phyloP scores from a whole-genome alignment of 345 rosid species.

The Brassica nigra region DNA sequence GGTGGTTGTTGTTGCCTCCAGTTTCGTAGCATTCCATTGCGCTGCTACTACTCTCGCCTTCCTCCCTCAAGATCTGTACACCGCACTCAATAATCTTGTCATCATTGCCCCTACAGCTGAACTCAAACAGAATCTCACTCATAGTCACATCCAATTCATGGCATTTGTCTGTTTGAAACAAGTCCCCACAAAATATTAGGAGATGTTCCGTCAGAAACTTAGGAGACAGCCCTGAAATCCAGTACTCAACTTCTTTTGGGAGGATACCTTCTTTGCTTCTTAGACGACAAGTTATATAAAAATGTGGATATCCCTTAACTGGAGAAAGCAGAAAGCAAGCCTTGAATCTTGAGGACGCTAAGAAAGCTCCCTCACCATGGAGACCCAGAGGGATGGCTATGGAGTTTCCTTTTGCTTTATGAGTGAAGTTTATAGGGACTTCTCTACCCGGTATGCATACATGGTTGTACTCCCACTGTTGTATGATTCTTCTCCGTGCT shows the following conservation, averaged over 20 bases:
- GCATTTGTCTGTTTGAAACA: neutral
- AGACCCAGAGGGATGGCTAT: neutral
- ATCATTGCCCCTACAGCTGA: neutral
- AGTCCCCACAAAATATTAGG: neutral
- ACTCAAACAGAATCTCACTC: neutral
- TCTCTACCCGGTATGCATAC: neutral
- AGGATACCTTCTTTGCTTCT: neutral
- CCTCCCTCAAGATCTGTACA: conserved; percentile 4
- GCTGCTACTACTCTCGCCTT: neutral
- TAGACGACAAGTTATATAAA: neutral
- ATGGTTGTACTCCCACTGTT: neutral
- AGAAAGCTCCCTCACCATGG: neutral
- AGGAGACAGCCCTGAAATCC: neutral
- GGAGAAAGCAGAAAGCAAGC: conserved; percentile 5
- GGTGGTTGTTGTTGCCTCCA: neutral
- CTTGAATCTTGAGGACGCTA: neutral
- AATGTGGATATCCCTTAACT: neutral
- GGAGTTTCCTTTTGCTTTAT: neutral
- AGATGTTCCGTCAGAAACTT: conserved; percentile 9
- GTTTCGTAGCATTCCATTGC: neutral
- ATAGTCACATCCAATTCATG: neutral
- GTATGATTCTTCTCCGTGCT: neutral
- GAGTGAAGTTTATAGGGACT: neutral
- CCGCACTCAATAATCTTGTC: conserved; percentile 18
- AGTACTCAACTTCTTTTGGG: neutral